Percentiles rank a stretch among this genome's conserved stretches.
Evolutionary conservation across 2,329 filamentous ascomycete species (phyloP).

Genomic region (Allantophomopsis lycopodina): DNA sequence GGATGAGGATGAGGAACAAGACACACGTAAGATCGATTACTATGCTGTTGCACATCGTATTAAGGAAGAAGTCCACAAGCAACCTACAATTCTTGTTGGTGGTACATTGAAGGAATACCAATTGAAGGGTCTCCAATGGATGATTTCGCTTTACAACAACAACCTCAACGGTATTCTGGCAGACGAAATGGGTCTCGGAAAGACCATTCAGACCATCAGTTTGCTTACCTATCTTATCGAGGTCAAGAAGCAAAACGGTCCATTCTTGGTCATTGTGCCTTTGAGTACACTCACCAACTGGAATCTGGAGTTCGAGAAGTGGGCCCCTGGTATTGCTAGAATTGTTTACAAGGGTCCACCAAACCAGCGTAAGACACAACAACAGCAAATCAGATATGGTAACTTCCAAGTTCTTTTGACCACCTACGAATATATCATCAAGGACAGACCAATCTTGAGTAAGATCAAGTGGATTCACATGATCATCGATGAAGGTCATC

Average conservation of each 20-base stretch:
- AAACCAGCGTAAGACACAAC: constrained; percentile 73
- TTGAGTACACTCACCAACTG: constrained; percentile 96
- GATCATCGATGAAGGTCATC: constrained; percentile 98
- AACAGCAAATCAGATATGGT: constrained; percentile 87
- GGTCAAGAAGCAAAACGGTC: constrained; percentile 80
- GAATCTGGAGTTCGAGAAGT: constrained; percentile 98
- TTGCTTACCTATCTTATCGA: constrained; percentile 96
- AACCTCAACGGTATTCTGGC: constrained; percentile 97
- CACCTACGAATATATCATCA: constrained; percentile 99
- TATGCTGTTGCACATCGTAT: constrained; percentile 95
- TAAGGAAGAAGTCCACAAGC: constrained; percentile 77
- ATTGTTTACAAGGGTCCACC: constrained; percentile 97
- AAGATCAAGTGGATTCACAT: constrained; percentile 99
- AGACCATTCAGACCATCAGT: constrained; percentile 98
- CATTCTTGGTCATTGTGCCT: constrained; percentile 92
- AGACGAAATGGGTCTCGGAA: constrained; percentile 99
- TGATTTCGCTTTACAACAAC: constrained; percentile 99
- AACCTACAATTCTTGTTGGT: constrained; percentile 79
- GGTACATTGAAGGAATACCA: constrained; percentile 95
- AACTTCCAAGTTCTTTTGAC: constrained; percentile 94
- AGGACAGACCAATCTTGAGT: constrained; percentile 85
- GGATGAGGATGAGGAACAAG: constrained; percentile 54
- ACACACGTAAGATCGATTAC: constrained; percentile 85
- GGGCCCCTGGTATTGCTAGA: constrained; percentile 76
- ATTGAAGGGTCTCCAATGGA: constrained; percentile 97